phyloP scores from a whole-genome alignment of 2,329 filamentous ascomycete genomes.

The Lasiodiplodia gonubiensis region DNA sequence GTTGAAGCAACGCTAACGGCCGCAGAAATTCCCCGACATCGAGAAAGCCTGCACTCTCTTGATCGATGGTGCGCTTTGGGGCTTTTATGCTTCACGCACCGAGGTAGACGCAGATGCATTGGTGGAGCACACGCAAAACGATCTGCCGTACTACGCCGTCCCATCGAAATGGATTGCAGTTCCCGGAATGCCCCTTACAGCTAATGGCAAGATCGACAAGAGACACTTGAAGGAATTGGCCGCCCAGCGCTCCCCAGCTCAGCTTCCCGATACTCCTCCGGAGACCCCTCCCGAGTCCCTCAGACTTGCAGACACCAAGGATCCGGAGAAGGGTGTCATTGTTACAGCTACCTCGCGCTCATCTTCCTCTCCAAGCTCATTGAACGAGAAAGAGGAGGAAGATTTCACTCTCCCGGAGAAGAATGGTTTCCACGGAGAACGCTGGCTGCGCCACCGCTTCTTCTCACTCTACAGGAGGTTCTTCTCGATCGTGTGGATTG shows the following conservation, averaged over 20 bases:
- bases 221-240: slow-evolving; percentile 47
- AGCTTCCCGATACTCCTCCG: slow-evolving; percentile 1
- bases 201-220: slow-evolving; percentile 65
- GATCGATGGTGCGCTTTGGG: slow-evolving; percentile 57
- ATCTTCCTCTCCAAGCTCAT: slow-evolving; percentile 32
- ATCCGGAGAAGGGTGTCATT: slow-evolving; percentile 21
- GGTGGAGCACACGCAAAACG: slow-evolving; percentile 48
- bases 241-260: slow-evolving; percentile 22
- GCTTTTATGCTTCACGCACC: slow-evolving; percentile 54
- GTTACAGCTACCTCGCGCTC: slow-evolving; percentile 29
- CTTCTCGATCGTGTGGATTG: slow-evolving; percentile 22
- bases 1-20: slow-evolving; percentile 38
- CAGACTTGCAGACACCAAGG: not conserved
- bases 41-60: slow-evolving; percentile 56
- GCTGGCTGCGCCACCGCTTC: slow-evolving; percentile 27
- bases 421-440: slow-evolving; percentile 30
- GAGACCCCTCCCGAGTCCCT: slow-evolving; percentile 10
- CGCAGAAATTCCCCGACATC: slow-evolving; percentile 54
- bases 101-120: slow-evolving; percentile 42
- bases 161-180: slow-evolving; percentile 55
- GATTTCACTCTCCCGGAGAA: slow-evolving; percentile 30
- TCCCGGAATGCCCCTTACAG: slow-evolving; percentile 55
- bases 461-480: slow-evolving; percentile 24
- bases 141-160: slow-evolving; percentile 63
- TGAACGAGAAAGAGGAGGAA: slow-evolving; percentile 33